Evolutionary conservation across 2,329 filamentous ascomycete genomes (phyloP), one percentile per base, ranked within the genome.

Genomic region (Alternaria solani): DNA sequence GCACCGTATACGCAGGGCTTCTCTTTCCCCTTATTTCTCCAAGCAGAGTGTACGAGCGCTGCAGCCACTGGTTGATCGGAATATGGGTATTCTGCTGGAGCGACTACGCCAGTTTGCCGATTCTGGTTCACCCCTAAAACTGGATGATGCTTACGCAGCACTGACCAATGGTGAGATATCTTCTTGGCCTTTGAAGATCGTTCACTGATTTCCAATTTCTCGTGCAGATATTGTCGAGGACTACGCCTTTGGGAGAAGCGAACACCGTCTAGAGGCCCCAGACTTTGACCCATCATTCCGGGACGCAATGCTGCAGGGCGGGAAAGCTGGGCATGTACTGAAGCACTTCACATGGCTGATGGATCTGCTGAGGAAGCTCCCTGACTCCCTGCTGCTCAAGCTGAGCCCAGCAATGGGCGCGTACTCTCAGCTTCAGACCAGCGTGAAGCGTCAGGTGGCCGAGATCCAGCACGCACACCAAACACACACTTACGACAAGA

Each of bases 11-110:
- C 62, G 73, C 23, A 57, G 73, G 12, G 51, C 53, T 7, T 64
- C 73, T 4, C 44, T 75, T 26, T 63, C 61, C 42, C 63, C 59
- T 0, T 75, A 71, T 63, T 74, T 75, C 56, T 72, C 69, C 7
- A 60, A 59, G 25, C 57, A 57, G 32, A 59, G 39, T 11, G 39
- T 42, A 26, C 26, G 51, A 43, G 26, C 38, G 6, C 51, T 53
- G 26, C 38, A 53, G 18, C 51, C 51, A 9, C 26, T 53, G 7
- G 41, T 53, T 25, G 38, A 53, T 4, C 38, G 39, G 3, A 53
- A 53, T 11, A 43, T 53, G 39, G 11, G n/a, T n/a, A 43, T 43
- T 12, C 18, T 53, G n/a, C 14, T 53, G 12, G n/a, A 43, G 1
- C 51, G 51, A 14, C 26, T 53, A 26, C 51, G 51, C 28, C 26